Evolutionary conservation across 805 yeast species (phyloP).

Genomic region (Zygosaccharomyces pseudorouxii): DNA sequence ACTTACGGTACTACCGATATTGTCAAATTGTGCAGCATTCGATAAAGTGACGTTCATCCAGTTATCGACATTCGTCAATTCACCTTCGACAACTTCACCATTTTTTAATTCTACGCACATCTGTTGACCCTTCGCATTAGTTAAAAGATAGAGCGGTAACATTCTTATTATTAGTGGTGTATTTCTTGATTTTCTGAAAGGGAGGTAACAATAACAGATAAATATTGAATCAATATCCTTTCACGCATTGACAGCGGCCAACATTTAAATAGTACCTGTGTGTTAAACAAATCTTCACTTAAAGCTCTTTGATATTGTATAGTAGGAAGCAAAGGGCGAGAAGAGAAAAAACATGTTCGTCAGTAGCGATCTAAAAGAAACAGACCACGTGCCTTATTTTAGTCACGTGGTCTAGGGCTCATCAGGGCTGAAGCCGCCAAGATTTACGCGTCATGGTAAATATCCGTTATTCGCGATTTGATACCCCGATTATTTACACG

Average conservation of each 20-base stretch:
- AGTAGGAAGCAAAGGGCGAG: no score
- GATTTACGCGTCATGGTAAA: background rate
- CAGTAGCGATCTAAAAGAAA: background rate
- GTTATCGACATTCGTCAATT: conserved; percentile 77
- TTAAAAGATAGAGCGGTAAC: conserved; percentile 89
- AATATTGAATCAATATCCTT: background rate
- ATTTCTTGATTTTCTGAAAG: background rate
- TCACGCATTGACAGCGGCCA: background rate
- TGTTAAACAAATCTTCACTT: no score
- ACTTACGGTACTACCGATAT: conserved; percentile 11
- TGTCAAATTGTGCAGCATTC: conserved; percentile 49
- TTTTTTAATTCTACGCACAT: conserved; percentile 85
- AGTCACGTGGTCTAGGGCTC: background rate
- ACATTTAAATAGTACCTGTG: no score
- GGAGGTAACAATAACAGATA: background rate
- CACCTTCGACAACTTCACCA: conserved; percentile 86
- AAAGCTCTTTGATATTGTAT: no score
- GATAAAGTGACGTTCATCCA: conserved; percentile 91
- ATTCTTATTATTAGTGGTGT: conserved; percentile 14
- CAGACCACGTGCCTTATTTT: background rate
- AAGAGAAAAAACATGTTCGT: background rate
- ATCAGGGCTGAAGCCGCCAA: background rate
- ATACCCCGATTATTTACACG: background rate
- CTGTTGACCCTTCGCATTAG: conserved; percentile 86
- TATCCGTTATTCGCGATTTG: background rate